Evolutionary conservation across 2,329 filamentous ascomycete genomes (phyloP).

Genomic region (Stenocarpella maydis): DNA sequence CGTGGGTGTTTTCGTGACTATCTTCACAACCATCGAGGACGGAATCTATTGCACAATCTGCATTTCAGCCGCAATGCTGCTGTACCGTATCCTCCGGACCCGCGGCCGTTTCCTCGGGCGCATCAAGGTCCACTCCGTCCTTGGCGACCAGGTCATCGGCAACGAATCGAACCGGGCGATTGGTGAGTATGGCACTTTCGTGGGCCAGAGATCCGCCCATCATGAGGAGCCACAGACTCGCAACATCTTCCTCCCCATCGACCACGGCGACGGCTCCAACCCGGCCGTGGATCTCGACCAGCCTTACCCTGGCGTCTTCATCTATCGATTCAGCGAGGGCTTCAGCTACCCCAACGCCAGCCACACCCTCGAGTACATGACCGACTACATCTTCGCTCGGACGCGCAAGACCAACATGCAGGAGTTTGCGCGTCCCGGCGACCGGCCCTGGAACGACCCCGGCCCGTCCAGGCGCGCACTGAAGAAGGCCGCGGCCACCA

Average conservation of each 20-base stretch:
- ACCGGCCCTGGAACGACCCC: slow-evolving; percentile 95
- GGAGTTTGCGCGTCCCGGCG: slow-evolving; percentile 70
- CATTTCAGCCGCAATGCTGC: slow-evolving; percentile 77
- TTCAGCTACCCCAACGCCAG: slow-evolving; percentile 97
- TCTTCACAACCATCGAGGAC: slow-evolving; percentile 89
- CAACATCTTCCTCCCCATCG: slow-evolving; percentile 86
- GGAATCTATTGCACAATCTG: slow-evolving; percentile 89
- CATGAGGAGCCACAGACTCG: slow-evolving; percentile 62
- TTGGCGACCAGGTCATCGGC: slow-evolving; percentile 77
- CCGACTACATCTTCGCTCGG: slow-evolving; percentile 70
- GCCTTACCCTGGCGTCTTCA: slow-evolving; percentile 92
- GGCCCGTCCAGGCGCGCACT: slow-evolving; percentile 66
- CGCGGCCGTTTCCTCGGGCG: slow-evolving; percentile 84
- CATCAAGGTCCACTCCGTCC: slow-evolving; percentile 83
- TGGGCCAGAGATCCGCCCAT: slow-evolving; percentile 40
- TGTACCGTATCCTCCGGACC: slow-evolving; percentile 86
- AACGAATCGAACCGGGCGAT: slow-evolving; percentile 58
- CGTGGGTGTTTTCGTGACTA: slow-evolving; percentile 85
- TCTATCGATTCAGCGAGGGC: slow-evolving; percentile 92
- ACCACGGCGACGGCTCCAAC: slow-evolving; percentile 90
- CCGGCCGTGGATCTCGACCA: slow-evolving; percentile 80
- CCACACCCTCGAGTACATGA: slow-evolving; percentile 83
- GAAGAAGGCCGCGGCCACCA: slow-evolving; percentile 39
- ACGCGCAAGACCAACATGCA: slow-evolving; percentile 81
- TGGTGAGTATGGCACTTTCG: slow-evolving; percentile 66